Base-by-base conservation (phyloP, 306 rosid genomes). In the Ceratonia siliqua region DNA sequence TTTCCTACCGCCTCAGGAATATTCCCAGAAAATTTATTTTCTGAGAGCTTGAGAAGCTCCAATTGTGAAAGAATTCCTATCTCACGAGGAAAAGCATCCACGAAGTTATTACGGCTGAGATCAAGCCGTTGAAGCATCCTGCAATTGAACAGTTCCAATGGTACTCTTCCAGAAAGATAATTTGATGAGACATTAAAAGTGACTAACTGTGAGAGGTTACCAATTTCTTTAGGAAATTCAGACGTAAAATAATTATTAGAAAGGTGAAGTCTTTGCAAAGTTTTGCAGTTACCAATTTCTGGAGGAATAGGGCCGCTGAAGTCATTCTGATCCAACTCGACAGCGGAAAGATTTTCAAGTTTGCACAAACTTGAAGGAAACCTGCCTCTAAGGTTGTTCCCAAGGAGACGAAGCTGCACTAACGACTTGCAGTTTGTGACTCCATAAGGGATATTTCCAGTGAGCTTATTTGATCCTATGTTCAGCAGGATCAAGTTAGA, bases 191-290 rank as follows among this genome's bases (percentile, higher is more conserved):
- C 66, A 79, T 90, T 88, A 15, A 90, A 84, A 52, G 84, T 81
- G 59, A 90, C 96, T 83, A 88, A 74, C 56, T 75, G 81, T 48
- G 88, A 83, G 15, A 92, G 89, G 57, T 82, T 85, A 43, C 92
- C 89, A 13, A 88, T 88, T 72, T 92, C 90, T 78, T 80, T 80
- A 1, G 96, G 93, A 73, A 89, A 57, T 58, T 77, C 85, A 24
- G 83, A 88, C 7, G 70, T 74, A 61, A 92, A 89, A 49, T 56
- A 54, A 17, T 87, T 92, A 71, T 75, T 78, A 2, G 92, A 82
- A 79, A 92, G 68, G 54, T 86, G 92, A 78, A 92, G 96, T 78
- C 93, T 85, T 65, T 90, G 92, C 81, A 88, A 77, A 56, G 72
- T 85, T 27, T 43, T 74, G 80, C 89, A 88, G 82, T 73, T 82